phyloP scores from a whole-genome alignment of 768 basidiomycete genomes.

The Kondoa malvinella region DNA sequence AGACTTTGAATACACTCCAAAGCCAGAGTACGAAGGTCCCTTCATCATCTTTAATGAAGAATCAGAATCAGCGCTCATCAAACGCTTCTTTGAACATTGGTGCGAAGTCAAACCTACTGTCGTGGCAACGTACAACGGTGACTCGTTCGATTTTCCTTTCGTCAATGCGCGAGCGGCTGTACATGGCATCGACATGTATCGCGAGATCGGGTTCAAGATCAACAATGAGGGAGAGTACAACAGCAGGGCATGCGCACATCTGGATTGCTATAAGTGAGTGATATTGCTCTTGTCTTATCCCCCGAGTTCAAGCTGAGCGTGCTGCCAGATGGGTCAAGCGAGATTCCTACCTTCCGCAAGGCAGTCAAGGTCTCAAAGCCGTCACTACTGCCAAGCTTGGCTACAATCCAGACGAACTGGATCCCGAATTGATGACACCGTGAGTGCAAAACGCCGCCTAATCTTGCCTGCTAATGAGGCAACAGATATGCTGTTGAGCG shows the following conservation, averaged over 20 bases:
- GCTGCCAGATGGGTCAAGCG: constrained; percentile 71
- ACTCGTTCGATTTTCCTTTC: constrained; percentile 98
- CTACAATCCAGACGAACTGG: constrained; percentile 89
- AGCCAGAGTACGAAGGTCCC: constrained; percentile 90
- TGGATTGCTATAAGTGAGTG: constrained; percentile 79
- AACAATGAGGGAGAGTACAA: constrained; percentile 93
- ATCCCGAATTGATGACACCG: constrained; percentile 99
- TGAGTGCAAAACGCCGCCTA: constrained; percentile 36
- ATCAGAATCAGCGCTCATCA: constrained; percentile 37
- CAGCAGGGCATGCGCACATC: constrained; percentile 75
- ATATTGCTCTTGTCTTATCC: not conserved
- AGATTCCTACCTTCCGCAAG: constrained; percentile 94
- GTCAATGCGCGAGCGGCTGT: constrained; percentile 64
- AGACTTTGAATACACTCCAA: constrained; percentile 97
- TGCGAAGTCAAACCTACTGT: constrained; percentile 88
- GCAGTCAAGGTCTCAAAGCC: constrained; percentile 93
- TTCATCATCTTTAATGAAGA: constrained; percentile 84
- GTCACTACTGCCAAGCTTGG: constrained; percentile 92
- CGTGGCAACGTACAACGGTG: constrained; percentile 96
- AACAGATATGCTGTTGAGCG: constrained; percentile 85
- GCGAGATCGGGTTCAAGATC: constrained; percentile 78
- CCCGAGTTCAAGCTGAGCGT: not conserved
- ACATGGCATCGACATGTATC: constrained; percentile 91
- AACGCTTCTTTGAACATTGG: constrained; percentile 79
- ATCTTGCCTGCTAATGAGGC: not conserved